Conservation (phyloP, 129 eudicot genomes). For the Escallonia rubra region DNA sequence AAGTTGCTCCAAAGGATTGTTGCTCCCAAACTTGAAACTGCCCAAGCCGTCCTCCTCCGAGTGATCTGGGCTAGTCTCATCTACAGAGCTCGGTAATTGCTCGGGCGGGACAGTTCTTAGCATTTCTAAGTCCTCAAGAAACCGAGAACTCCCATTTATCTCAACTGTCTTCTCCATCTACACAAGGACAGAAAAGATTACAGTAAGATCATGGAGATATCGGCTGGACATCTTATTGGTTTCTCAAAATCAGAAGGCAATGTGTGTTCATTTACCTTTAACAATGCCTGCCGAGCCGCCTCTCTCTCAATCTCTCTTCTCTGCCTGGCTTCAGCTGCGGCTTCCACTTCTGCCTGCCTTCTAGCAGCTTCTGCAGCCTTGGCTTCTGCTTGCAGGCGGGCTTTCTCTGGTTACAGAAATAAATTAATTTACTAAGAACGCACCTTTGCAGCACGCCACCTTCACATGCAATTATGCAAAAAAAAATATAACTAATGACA, state of each 20-base stretch:
- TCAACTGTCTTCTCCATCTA: slow-evolving; percentile 91
- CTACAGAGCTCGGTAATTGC: slow-evolving; percentile 45
- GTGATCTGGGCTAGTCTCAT: slow-evolving; percentile 67
- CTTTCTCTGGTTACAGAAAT: slow-evolving; percentile 46
- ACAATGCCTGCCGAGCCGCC: slow-evolving; percentile 81
- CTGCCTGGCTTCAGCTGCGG: slow-evolving; percentile 64
- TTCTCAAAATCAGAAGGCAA: no score
- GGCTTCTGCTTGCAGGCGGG: slow-evolving; percentile 93
- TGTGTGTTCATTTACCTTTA: slow-evolving; percentile 39
- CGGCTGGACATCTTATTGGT: no score
- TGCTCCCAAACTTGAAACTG: slow-evolving; percentile 73
- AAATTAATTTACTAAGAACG: background rate
- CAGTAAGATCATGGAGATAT: background rate
- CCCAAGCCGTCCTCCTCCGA: slow-evolving; percentile 69
- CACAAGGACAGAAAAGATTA: slow-evolving; percentile 5
- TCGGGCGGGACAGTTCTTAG: slow-evolving; percentile 50
- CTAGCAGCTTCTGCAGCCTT: slow-evolving; percentile 88
- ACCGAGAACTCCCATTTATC: slow-evolving; percentile 65
- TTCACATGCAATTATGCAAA: no score
- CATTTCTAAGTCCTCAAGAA: slow-evolving; percentile 82
- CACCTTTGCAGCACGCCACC: no score
- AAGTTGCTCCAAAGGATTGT: slow-evolving; percentile 86
- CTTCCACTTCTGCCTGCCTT: slow-evolving; percentile 66
- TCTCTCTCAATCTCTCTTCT: slow-evolving; percentile 80
- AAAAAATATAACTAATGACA: no score